phyloP scores from a whole-genome alignment of 306 rosid genomes.

The Quercus ilex region DNA sequence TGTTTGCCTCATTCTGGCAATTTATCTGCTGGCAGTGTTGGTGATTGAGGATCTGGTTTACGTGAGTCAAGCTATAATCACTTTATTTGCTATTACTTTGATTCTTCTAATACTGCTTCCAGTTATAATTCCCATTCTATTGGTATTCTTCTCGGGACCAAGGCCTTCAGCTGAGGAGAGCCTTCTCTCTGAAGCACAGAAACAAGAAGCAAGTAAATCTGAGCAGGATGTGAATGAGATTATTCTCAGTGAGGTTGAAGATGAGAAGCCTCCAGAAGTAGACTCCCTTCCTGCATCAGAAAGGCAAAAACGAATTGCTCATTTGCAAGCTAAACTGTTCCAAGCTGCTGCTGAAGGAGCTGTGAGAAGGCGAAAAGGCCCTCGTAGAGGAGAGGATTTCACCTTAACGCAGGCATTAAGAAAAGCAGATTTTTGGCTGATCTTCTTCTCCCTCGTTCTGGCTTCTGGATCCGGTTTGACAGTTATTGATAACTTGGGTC shows the following conservation, averaged over 20 bases:
- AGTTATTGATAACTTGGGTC: slow-evolving; percentile 82
- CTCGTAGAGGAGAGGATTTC: slow-evolving; percentile 73
- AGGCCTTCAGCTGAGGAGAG: slow-evolving; percentile 34
- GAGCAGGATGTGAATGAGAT: slow-evolving; percentile 22
- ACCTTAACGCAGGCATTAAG: slow-evolving; percentile 65
- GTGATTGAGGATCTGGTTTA: slow-evolving; percentile 42
- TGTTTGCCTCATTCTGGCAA: slow-evolving; percentile 69
- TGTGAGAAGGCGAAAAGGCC: slow-evolving; percentile 58
- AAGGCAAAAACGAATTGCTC: slow-evolving; percentile 54
- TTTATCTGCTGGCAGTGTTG: slow-evolving; percentile 60
- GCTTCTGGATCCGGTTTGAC: slow-evolving; percentile 86
- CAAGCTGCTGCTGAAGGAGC: slow-evolving; percentile 58
- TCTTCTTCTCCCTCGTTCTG: slow-evolving; percentile 55
- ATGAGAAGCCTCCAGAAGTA: slow-evolving; percentile 43
- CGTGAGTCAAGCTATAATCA: slow-evolving; percentile 38
- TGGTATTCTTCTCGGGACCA: slow-evolving; percentile 52
- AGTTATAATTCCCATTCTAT: slow-evolving; percentile 38
- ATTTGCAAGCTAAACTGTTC: slow-evolving; percentile 50
- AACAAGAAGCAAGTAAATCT: slow-evolving; percentile 8
- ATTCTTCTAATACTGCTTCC: slow-evolving; percentile 52
- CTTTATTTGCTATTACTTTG: slow-evolving; percentile 26
- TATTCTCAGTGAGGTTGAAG: slow-evolving; percentile 44
- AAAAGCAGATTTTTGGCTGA: slow-evolving; percentile 73
- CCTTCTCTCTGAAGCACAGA: slow-evolving; percentile 39
- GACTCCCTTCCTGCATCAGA: slow-evolving; percentile 52